These are phyloP conservation scores for Rhodotorula sp. DNA, from an alignment of 1,284 basidiomycete genomes.

Conservation along the genomic window DNA sequence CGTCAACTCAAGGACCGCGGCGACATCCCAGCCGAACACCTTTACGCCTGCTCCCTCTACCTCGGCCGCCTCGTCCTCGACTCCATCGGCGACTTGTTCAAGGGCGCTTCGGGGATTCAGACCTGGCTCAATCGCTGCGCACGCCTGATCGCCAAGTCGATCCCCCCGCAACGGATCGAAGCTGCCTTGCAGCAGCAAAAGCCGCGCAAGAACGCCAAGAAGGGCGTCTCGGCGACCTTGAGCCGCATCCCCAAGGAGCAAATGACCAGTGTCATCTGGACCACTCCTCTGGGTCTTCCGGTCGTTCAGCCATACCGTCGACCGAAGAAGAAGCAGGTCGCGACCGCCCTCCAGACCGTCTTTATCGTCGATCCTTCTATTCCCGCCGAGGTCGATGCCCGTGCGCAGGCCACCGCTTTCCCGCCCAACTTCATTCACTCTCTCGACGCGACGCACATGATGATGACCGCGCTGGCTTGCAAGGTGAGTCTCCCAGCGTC, in stretches of 20 bases:
- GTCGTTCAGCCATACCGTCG: slow-evolving; percentile 97
- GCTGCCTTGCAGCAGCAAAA: slow-evolving; percentile 47
- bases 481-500: slow-evolving; percentile 55
- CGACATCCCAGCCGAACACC: slow-evolving; percentile 68
- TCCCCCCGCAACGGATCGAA: slow-evolving; percentile 70
- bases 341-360: slow-evolving; percentile 85
- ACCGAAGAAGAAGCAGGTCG: slow-evolving; percentile 70
- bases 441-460: slow-evolving; percentile 98
- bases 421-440: slow-evolving; percentile 99
- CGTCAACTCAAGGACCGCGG: slow-evolving; percentile 76
- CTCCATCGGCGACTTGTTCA: slow-evolving; percentile 90
- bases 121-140: slow-evolving; percentile 83
- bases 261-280: slow-evolving; percentile 97
- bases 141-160: slow-evolving; percentile 80
- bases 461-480: slow-evolving; percentile 92
- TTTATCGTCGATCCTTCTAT: slow-evolving; percentile 85
- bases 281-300: slow-evolving; percentile 86
- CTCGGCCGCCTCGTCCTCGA: slow-evolving; percentile 57
- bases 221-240: slow-evolving; percentile 27
- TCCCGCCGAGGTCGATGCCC: slow-evolving; percentile 74
- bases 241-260: slow-evolving; percentile 70
- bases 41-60: slow-evolving; percentile 76
- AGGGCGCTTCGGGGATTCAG: slow-evolving; percentile 86
- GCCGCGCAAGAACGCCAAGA: neutral
- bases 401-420: slow-evolving; percentile 93